These are phyloP conservation scores for Pulicaria dysenterica DNA, from an alignment of 129 eudicot species.

Conservation along the genomic window DNA sequence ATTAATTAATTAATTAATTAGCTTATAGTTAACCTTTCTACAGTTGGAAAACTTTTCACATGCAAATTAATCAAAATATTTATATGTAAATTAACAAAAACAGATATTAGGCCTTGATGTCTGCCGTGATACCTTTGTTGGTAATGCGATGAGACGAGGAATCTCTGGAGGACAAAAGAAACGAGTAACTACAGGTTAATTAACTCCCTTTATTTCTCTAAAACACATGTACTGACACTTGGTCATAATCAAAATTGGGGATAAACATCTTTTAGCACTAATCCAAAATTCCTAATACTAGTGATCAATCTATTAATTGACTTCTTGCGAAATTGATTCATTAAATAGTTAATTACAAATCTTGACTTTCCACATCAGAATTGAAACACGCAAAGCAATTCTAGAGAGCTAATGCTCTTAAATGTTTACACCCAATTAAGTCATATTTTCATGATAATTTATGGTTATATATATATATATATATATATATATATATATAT, in stretches of 20 bases:
- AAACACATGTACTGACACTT: background rate
- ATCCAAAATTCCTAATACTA: too few relatives aligned
- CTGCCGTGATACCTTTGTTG: conserved; percentile 82
- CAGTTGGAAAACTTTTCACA: background rate
- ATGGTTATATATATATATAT: too few relatives aligned
- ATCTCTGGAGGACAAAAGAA: conserved; percentile 89
- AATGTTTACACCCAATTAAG: too few relatives aligned
- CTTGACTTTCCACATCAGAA: too few relatives aligned
- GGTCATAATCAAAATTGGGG: background rate
- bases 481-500: too few relatives aligned
- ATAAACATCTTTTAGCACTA: background rate
- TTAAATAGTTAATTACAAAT: too few relatives aligned
- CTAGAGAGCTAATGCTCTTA: too few relatives aligned
- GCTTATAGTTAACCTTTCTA: background rate
- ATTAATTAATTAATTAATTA: background rate
- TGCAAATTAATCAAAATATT: background rate
- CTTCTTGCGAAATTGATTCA: too few relatives aligned
- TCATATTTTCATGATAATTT: too few relatives aligned
- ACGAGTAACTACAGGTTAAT: conserved; percentile 79
- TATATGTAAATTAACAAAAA: background rate
- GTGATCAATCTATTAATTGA: too few relatives aligned
- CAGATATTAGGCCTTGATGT: conserved; percentile 80
- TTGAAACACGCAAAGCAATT: too few relatives aligned
- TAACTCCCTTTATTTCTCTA: background rate
- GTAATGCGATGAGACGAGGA: conserved; percentile 78